Conservation (phyloP, 495 filamentous ascomycete species). For the Beverwykella pulmonaria region DNA sequence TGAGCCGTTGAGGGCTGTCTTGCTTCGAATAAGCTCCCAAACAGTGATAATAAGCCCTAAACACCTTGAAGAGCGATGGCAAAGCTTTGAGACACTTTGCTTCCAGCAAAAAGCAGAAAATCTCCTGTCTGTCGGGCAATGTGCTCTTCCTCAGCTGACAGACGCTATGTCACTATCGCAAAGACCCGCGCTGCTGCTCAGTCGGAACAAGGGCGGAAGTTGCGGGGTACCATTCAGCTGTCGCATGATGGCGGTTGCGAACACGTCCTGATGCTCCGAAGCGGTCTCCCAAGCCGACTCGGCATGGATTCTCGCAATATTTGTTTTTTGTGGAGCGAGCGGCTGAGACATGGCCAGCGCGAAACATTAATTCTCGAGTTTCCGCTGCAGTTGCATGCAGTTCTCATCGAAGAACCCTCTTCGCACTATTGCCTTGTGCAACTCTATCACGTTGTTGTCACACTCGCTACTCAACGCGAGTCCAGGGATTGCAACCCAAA, state of each 20-base stretch:
- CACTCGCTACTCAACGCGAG: neutral
- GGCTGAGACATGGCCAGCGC: neutral
- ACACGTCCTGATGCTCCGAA: neutral
- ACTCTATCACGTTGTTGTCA: slow-evolving; percentile 8
- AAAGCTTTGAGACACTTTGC: neutral
- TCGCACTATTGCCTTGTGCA: slow-evolving; percentile 23
- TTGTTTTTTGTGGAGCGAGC: neutral
- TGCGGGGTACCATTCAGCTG: slow-evolving; percentile 18
- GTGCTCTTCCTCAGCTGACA: neutral
- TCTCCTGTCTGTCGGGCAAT: neutral
- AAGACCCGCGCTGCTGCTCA: neutral
- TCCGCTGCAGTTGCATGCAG: neutral
- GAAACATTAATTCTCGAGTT: neutral
- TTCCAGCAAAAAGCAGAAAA: neutral
- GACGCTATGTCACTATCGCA: neutral
- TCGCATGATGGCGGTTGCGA: neutral
- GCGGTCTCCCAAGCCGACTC: neutral
- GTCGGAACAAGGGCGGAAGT: slow-evolving; percentile 6
- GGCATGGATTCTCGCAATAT: neutral
- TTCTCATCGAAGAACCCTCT: slow-evolving; percentile 8
- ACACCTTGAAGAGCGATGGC: no score
- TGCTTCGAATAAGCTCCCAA: neutral
- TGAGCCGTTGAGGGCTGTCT: neutral
- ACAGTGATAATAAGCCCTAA: neutral
- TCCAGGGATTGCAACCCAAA: neutral